A percentile compares a stretch with the other conserved stretches of the same genome.
phyloP scores from a whole-genome alignment of 768 basidiomycete species.

The Rhodocollybia butyracea region DNA sequence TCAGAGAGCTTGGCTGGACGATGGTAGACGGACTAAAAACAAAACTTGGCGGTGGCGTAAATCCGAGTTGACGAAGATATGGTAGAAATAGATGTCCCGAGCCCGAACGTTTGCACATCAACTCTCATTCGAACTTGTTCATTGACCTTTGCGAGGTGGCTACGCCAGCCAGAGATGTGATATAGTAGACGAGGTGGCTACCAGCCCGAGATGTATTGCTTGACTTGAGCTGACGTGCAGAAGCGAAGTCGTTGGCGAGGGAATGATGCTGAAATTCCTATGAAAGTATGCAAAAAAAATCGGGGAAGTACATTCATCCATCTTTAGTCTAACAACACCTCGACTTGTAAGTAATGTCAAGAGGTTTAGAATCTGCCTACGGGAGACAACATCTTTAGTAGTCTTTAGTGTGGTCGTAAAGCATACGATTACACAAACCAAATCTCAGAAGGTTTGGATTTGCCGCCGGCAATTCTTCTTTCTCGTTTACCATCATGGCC shows the following conservation, averaged over 20 bases:
- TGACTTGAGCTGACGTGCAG: not conserved
- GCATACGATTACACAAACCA: too few species aligned
- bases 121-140: not conserved
- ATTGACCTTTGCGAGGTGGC: conserved; percentile 1
- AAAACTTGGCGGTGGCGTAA: not conserved
- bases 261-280: too few species aligned
- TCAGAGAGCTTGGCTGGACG: not conserved
- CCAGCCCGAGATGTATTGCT: not conserved
- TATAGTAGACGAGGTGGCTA: not conserved
- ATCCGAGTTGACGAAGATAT: not conserved
- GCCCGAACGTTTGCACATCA: too few species aligned
- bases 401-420: too few species aligned
- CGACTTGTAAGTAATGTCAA: too few species aligned
- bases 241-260: not conserved
- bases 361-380: too few species aligned
- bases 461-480: too few species aligned
- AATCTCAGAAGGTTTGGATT: too few species aligned
- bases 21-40: not conserved
- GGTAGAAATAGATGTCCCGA: not conserved
- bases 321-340: too few species aligned
- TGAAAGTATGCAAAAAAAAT: too few species aligned
- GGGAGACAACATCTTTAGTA: too few species aligned
- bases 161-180: not conserved
- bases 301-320: too few species aligned
- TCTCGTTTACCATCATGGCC: not conserved